Evolutionary conservation across 2,329 filamentous ascomycete species (phyloP).

Genomic region (Microcera coccophila): DNA sequence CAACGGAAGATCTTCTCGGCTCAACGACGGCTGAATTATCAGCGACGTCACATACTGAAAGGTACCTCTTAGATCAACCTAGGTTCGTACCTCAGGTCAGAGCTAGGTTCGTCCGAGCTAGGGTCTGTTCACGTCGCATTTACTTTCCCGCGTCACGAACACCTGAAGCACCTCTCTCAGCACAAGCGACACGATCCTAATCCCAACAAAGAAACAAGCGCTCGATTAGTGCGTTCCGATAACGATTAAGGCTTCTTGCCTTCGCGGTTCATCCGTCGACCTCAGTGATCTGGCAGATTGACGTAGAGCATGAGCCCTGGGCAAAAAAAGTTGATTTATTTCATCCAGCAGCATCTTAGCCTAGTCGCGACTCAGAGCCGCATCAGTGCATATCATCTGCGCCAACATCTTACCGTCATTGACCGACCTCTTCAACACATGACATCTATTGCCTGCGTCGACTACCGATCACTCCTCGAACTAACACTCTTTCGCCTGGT

Average conservation of each 20-base stretch:
- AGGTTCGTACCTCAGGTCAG: no score
- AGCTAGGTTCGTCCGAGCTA: slow-evolving; percentile 8
- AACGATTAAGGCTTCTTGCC: no score
- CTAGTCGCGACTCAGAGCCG: slow-evolving; percentile 29
- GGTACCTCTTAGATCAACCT: no score
- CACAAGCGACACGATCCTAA: slow-evolving; percentile 5
- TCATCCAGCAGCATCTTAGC: slow-evolving; percentile 23
- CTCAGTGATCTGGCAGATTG: slow-evolving; percentile 12
- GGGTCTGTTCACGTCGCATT: slow-evolving; percentile 23
- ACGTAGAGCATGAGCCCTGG: slow-evolving; percentile 28
- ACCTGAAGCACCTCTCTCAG: slow-evolving; percentile 16
- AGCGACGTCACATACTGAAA: slow-evolving; percentile 16
- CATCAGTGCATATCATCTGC: slow-evolving; percentile 17
- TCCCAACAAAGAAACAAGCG: slow-evolving; percentile 9
- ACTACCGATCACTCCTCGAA: slow-evolving; percentile 3
- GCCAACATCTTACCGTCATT: slow-evolving; percentile 8
- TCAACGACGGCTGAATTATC: slow-evolving; percentile 22
- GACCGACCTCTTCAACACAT: slow-evolving; percentile 9
- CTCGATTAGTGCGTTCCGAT: background rate
- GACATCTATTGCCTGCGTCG: slow-evolving; percentile 2
- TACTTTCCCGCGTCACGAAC: slow-evolving; percentile 23
- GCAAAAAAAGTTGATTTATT: slow-evolving; percentile 15
- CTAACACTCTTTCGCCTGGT: slow-evolving; percentile 3
- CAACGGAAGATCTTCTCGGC: slow-evolving; percentile 19
- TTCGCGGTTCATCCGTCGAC: no score